A percentile compares a stretch with the other conserved stretches of the same genome.
Conservation (phyloP, 495 filamentous ascomycete species). For the Achaetomiella virescens region DNA sequence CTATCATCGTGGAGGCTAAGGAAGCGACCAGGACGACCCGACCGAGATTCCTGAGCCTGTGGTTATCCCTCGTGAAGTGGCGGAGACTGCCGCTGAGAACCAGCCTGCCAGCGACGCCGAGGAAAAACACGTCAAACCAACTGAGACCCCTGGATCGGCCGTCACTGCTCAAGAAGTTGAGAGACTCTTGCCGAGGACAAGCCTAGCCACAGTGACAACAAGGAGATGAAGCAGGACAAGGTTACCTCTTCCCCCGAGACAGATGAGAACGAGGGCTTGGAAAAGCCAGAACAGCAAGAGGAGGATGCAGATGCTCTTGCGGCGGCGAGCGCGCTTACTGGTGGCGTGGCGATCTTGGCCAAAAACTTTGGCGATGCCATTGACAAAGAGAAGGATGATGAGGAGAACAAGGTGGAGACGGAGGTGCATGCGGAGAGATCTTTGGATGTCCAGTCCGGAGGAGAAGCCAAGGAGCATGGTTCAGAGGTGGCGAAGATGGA, state of each 20-base stretch:
- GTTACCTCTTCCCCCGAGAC: neutral
- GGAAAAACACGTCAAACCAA: too few relatives aligned
- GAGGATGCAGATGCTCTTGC: conserved; percentile 16
- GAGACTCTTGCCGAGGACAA: neutral
- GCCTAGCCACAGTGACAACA: neutral
- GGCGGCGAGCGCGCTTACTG: conserved; percentile 19
- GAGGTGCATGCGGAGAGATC: neutral
- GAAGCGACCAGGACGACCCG: neutral
- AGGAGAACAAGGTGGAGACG: conserved; percentile 3
- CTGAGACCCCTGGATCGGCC: too few relatives aligned
- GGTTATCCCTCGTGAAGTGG: conserved; percentile 14
- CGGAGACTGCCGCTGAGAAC: too few relatives aligned
- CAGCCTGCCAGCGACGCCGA: too few relatives aligned
- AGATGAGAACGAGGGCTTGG: neutral
- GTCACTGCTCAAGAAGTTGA: too few relatives aligned
- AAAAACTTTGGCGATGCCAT: conserved; percentile 25
- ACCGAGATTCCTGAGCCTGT: conserved; percentile 7
- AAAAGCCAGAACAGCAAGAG: conserved; percentile 9
- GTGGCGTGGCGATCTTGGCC: conserved; percentile 22
- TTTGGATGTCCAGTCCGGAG: neutral
- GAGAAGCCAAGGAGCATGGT: neutral
- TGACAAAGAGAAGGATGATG: neutral
- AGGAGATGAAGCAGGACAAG: neutral
- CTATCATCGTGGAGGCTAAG: neutral
- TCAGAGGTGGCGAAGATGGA: neutral